phyloP scores from a whole-genome alignment of 495 filamentous ascomycete species.

The Echria macrotheca region DNA sequence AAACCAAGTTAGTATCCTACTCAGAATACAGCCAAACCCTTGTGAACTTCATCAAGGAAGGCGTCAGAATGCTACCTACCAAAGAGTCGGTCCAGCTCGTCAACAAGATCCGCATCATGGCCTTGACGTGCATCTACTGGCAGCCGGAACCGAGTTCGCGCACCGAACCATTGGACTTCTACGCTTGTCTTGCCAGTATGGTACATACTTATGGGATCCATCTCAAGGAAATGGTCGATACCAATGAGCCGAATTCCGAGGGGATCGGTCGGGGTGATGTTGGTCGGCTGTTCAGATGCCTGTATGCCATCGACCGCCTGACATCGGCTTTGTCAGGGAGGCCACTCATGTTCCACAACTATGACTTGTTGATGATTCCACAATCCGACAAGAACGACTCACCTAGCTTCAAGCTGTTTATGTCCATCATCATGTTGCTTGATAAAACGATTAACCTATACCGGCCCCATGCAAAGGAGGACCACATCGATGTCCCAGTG shows the following conservation, averaged over 20 bases:
- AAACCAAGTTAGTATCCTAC: conserved; percentile 20
- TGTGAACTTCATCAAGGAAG: conserved; percentile 26
- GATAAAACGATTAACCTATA: conserved; percentile 65
- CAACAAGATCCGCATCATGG: conserved; percentile 19
- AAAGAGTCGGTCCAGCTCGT: conserved; percentile 12
- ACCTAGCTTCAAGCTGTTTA: conserved; percentile 42
- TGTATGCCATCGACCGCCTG: conserved; percentile 64
- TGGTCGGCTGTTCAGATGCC: conserved; percentile 52
- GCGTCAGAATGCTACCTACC: conserved; percentile 11
- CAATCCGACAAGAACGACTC: conserved; percentile 27
- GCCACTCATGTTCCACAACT: conserved; percentile 60
- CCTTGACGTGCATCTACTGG: conserved; percentile 26
- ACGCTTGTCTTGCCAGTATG: conserved; percentile 41
- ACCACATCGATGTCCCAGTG: conserved; percentile 50
- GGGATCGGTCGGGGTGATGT: neutral
- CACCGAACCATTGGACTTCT: conserved; percentile 15
- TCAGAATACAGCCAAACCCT: conserved; percentile 34
- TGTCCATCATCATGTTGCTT: conserved; percentile 46
- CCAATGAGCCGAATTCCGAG: neutral
- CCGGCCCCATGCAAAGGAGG: conserved; percentile 50
- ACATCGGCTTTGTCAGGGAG: conserved; percentile 59
- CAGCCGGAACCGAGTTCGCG: conserved; percentile 18
- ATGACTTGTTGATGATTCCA: conserved; percentile 48
- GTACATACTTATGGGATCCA: conserved; percentile 64
- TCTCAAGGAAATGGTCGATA: conserved; percentile 19